phyloP scores from a whole-genome alignment of 2,329 filamentous ascomycete genomes.

The Pseudopithomyces maydicus region DNA sequence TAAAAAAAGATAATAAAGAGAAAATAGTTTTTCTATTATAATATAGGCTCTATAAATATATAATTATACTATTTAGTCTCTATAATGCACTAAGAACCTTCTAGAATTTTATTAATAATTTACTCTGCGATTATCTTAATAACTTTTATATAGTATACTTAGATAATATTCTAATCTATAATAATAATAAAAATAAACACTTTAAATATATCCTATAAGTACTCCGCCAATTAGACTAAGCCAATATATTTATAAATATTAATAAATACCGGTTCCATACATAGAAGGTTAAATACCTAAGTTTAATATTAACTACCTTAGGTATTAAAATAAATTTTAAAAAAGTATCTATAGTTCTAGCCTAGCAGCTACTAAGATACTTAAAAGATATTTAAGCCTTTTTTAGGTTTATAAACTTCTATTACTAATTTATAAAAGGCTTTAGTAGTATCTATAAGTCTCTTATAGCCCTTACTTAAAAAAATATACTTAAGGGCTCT shows the following conservation, averaged over 20 bases:
- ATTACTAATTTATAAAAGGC: neutral
- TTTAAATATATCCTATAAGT: neutral
- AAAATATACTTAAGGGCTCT: neutral
- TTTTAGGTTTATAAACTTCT: neutral
- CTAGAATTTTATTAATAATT: neutral
- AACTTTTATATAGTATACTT: neutral
- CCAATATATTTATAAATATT: neutral
- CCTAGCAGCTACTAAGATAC: neutral
- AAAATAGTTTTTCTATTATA: too few species aligned
- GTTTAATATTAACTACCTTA: too few species aligned
- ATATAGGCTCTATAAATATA: too few species aligned
- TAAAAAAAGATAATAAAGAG: too few species aligned
- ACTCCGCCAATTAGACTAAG: neutral
- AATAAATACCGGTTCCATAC: neutral
- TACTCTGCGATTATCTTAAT: neutral
- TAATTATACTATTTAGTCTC: too few species aligned
- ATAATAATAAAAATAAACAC: neutral
- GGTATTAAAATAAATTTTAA: neutral
- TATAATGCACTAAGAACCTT: too few species aligned
- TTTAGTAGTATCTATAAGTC: neutral
- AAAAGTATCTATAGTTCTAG: neutral
- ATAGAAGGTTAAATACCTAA: neutral
- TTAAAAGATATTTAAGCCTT: neutral
- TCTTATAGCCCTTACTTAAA: neutral
- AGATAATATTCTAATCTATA: neutral